phyloP scores from a whole-genome alignment of 768 basidiomycete genomes.

The Mycena chlorophos region DNA sequence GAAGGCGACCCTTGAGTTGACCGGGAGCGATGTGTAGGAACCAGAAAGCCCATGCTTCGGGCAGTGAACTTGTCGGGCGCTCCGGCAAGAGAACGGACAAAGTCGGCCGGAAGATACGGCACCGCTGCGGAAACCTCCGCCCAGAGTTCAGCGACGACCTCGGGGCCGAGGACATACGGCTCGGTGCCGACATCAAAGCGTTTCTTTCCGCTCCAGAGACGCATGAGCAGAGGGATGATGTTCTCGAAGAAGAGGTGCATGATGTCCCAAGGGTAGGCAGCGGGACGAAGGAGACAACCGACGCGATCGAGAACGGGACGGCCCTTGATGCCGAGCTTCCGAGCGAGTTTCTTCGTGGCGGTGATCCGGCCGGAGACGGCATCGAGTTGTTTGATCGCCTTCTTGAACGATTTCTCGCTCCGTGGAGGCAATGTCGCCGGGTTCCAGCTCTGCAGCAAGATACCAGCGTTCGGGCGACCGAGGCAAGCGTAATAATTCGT shows the following conservation, averaged over 20 bases:
- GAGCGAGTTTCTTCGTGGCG: conserved; percentile 27
- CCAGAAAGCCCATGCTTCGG: conserved; percentile 41
- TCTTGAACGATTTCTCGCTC: conserved; percentile 34
- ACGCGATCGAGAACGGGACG: conserved; percentile 28
- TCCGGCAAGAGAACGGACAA: conserved; percentile 30
- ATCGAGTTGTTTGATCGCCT: conserved; percentile 26
- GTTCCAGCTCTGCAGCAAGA: conserved; percentile 7
- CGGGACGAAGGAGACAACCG: conserved; percentile 30
- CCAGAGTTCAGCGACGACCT: conserved; percentile 39
- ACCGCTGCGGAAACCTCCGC: conserved; percentile 30
- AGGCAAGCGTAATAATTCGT: conserved; percentile 25
- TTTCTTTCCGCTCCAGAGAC: conserved; percentile 40
- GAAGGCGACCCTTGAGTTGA: conserved; percentile 33
- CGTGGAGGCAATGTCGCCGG: conserved; percentile 31
- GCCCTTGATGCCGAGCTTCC: conserved; percentile 32
- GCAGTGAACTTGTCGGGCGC: conserved; percentile 31
- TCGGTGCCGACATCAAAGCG: conserved; percentile 30
- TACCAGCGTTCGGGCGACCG: conserved; percentile 16
- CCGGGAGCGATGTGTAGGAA: conserved; percentile 36
- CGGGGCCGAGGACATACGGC: conserved; percentile 28
- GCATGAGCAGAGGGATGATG: conserved; percentile 36
- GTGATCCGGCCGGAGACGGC: not conserved
- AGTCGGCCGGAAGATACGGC: conserved; percentile 32
- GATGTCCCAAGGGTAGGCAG: conserved; percentile 40
- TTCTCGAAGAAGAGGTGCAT: conserved; percentile 53